Base-by-base conservation (phyloP, 1,139 yeast genomes). In the Sugiyamaella castrensis region DNA sequence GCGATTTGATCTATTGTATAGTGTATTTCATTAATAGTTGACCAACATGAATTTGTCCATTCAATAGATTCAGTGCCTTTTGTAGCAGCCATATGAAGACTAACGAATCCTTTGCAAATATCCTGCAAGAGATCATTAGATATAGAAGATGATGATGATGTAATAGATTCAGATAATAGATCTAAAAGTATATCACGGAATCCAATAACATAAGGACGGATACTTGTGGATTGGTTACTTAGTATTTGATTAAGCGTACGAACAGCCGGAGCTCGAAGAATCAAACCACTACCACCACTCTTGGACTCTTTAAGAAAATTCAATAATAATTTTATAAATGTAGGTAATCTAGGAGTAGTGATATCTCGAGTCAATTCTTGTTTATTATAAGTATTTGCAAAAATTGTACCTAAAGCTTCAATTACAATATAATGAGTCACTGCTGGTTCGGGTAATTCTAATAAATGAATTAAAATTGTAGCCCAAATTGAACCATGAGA, bases 281-380 rank as follows among this genome's bases (percentile, higher is more conserved):
- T 9, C 5, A 7, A 24, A n/a, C 35, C 27, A 11, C 26, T 30
- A 30, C 10, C 29, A n/a, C 8, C 30, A 30, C 38, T 12, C 28
- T 40, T 37, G 7, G 29, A 9, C 24, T 35, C 46, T 55, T 84
- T 73, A 6, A 77, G 68, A 16, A 79, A 72, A 24, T 33, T 43
- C 43, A 47, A 6, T 16, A 49, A 27, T 29, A 38, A 37, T 26
- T 49, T 49, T 12, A 49, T 19, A 38, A 36, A 49, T 8, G 41
- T 27, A 10, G 88, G 81, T 47, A 91, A 71, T 56, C 82, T 82
- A 3, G 97, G 95, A 1, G 95, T 87, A 52, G 89, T 75, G 7
- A 86, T 73, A 60, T 89, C 96, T 64, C 98, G 77, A 1, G 95
- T 84, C 43, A 91, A 72, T 1, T 91, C 82, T 1, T 95, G 88